A percentile compares a stretch with the other conserved stretches of the same genome.
phyloP scores from a whole-genome alignment of 208 protist genomes.

The Borovskyia barvae region DNA sequence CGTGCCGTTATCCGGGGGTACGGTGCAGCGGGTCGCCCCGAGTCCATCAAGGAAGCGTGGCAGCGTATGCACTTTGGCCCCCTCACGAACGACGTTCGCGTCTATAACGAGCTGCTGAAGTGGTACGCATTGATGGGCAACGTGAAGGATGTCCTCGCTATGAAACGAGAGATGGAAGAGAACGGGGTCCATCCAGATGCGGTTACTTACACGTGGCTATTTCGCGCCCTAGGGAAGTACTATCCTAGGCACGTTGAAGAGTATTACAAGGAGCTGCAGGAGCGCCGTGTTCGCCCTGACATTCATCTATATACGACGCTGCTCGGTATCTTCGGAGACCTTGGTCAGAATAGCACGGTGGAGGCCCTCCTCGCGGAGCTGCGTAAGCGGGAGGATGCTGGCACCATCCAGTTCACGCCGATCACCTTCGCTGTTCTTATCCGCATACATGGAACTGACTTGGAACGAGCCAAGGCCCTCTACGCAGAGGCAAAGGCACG shows the following conservation, averaged over 20 bases:
- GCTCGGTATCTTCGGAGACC: slow-evolving; percentile 79
- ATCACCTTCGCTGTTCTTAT: slow-evolving; percentile 81
- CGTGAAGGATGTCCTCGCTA: slow-evolving; percentile 78
- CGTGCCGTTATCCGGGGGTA: slow-evolving; percentile 84
- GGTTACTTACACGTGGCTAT: slow-evolving; percentile 77
- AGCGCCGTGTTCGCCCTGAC: slow-evolving; percentile 58
- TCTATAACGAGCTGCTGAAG: slow-evolving; percentile 89
- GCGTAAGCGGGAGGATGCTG: slow-evolving; percentile 64
- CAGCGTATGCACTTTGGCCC: slow-evolving; percentile 57
- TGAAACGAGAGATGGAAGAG: slow-evolving; percentile 57
- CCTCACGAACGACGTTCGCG: slow-evolving; percentile 72
- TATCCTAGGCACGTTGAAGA: slow-evolving; percentile 80
- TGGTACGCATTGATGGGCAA: slow-evolving; percentile 88
- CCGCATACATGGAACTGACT: slow-evolving; percentile 52
- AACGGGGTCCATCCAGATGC: slow-evolving; percentile 57
- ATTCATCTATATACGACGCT: slow-evolving; percentile 80
- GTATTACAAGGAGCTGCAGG: slow-evolving; percentile 64
- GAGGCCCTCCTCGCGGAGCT: slow-evolving; percentile 59
- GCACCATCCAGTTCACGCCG: slow-evolving; percentile 72
- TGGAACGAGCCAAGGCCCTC: slow-evolving; percentile 39
- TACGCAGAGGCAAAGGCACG: slow-evolving; percentile 67
- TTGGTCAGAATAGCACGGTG: slow-evolving; percentile 50
- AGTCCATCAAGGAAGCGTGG: slow-evolving; percentile 80
- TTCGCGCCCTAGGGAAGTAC: slow-evolving; percentile 77
- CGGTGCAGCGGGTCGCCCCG: slow-evolving; percentile 72